Conservation (phyloP, 1,284 basidiomycete species). For the Ustilago esculenta region DNA sequence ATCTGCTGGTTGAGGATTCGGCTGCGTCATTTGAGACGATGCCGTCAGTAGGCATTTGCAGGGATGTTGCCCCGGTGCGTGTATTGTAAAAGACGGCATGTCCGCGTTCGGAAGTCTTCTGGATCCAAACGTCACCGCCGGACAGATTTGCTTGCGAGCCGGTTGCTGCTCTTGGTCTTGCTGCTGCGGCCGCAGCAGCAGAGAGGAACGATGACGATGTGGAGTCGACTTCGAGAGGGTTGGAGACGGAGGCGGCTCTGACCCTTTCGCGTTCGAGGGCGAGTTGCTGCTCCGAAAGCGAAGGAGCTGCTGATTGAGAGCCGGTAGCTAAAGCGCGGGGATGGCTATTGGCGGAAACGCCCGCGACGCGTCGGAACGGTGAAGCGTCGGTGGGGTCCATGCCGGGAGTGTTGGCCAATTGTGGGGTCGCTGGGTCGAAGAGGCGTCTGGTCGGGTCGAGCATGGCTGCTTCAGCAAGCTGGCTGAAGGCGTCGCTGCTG, state of each 20-base stretch:
- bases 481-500: constrained; percentile 54
- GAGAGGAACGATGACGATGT: constrained; percentile 15
- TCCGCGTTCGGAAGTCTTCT: constrained; percentile 67
- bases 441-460: constrained; percentile 25
- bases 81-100: constrained; percentile 95
- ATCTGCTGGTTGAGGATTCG: constrained; percentile 6
- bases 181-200: constrained; percentile 13
- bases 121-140: constrained; percentile 68
- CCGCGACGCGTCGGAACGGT: constrained; percentile 8
- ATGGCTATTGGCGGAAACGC: neutral
- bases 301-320: neutral
- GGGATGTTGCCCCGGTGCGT: constrained; percentile 83
- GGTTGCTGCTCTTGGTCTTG: constrained; percentile 47
- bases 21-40: constrained; percentile 2
- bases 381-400: constrained; percentile 7
- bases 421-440: constrained; percentile 21
- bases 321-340: constrained; percentile 6
- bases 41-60: constrained; percentile 75
- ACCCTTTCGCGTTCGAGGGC: constrained; percentile 28
- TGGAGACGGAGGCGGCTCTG: constrained; percentile 31
- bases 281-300: constrained; percentile 18
- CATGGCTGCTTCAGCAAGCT: constrained; percentile 59
- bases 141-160: constrained; percentile 16
- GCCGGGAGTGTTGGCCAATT: constrained; percentile 8
- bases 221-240: constrained; percentile 9